A percentile compares a stretch with the other conserved stretches of the same genome.
Evolutionary conservation across 768 basidiomycete genomes (phyloP).

Genomic region (Obba rivulosa): DNA sequence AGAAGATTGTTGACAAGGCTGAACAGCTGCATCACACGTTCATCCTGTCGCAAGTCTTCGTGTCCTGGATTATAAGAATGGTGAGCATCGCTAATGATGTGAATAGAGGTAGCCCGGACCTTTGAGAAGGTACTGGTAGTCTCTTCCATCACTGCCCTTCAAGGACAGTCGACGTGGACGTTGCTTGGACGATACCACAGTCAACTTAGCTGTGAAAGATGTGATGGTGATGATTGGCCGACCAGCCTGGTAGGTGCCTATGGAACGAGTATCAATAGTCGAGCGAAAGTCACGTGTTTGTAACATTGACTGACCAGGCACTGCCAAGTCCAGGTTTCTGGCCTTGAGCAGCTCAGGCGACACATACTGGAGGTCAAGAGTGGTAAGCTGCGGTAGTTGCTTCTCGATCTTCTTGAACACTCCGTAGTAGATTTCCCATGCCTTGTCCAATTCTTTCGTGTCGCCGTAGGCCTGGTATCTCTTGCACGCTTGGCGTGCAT

Average conservation of each 20-base stretch:
- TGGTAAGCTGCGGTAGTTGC: constrained; percentile 81
- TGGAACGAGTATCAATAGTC: not conserved
- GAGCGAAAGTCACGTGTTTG: too few species aligned
- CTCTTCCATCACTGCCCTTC: constrained; percentile 87
- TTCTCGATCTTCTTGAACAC: constrained; percentile 97
- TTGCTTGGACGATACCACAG: constrained; percentile 95
- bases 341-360: constrained; percentile 89
- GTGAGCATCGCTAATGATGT: not conserved
- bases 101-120: constrained; percentile 39
- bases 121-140: constrained; percentile 90
- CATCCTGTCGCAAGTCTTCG: constrained; percentile 98
- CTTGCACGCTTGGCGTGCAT: constrained; percentile 87
- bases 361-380: constrained; percentile 94
- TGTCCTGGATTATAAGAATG: constrained; percentile 56
- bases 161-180: constrained; percentile 85
- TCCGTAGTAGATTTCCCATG: constrained; percentile 98
- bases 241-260: constrained; percentile 91
- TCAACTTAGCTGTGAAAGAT: constrained; percentile 83
- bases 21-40: constrained; percentile 98
- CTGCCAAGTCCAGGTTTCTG: constrained; percentile 88
- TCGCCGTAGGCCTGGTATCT: constrained; percentile 86
- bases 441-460: constrained; percentile 85
- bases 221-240: constrained; percentile 75
- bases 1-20: constrained; percentile 94
- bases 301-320: constrained; percentile 63